Evolutionary conservation across 2,329 filamentous ascomycete species (phyloP).

Genomic region (Rhynchosporium secalis): DNA sequence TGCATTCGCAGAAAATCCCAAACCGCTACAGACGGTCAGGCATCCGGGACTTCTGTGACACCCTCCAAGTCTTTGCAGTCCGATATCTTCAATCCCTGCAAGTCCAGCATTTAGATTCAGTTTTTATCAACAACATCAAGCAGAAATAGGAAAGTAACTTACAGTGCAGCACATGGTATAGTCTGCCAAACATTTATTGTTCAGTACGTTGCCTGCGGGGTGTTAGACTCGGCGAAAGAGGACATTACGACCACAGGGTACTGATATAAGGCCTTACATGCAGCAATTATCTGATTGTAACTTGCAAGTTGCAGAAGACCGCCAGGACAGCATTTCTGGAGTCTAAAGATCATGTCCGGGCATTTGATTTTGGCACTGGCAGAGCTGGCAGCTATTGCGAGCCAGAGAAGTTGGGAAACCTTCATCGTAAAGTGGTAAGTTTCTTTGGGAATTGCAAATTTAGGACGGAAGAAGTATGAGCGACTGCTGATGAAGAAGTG

Average conservation of each 20-base stretch:
- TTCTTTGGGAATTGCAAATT: not conserved
- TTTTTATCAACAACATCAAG: not conserved
- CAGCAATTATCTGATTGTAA: not conserved
- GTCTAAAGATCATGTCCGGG: not conserved
- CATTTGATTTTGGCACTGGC: not conserved
- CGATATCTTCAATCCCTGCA: slow-evolving; percentile 3
- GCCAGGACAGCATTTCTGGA: not conserved
- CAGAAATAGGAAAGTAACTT: not conserved
- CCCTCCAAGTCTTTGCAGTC: slow-evolving; percentile 5
- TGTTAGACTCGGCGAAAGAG: not conserved
- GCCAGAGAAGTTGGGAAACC: not conserved
- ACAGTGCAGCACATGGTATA: slow-evolving; percentile 8
- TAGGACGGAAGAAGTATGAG: no score
- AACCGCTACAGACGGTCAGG: not conserved
- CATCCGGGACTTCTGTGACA: not conserved
- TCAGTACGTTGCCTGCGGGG: not conserved
- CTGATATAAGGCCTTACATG: not conserved
- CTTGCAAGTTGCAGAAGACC: slow-evolving; percentile 9
- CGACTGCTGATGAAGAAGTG: not conserved
- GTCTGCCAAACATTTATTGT: not conserved
- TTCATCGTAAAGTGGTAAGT: not conserved
- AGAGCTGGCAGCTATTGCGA: not conserved
- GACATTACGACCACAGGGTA: not conserved
- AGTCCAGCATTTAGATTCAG: not conserved
- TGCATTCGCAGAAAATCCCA: not conserved